Base-by-base conservation (phyloP, 75 land plant genomes). In the Adiantum capillusveneris region DNA sequence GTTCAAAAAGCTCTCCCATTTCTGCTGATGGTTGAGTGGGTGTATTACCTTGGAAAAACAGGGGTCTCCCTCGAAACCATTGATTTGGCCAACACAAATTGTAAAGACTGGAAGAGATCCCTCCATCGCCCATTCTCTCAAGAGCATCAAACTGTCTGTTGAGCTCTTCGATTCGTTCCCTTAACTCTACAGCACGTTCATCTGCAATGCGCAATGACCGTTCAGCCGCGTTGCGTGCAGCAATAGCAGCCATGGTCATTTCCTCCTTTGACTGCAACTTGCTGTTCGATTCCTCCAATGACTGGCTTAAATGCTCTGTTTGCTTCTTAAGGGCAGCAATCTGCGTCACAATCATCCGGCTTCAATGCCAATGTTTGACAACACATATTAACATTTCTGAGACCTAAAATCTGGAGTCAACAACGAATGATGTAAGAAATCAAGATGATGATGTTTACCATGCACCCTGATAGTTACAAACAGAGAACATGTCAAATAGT, bases 241-340 rank as follows among this genome's bases (percentile, higher is more conserved):
- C 90, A 69, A 88, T 85, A 21, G 98, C 95, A 49, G 98, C 98
- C 11, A 71, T 72, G 26, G 95, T 85, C 61, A 92, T 93, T 66
- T 93, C 90, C 63, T 93, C 98, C 77, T 93, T 93, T 54, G 82
- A 93, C 62, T 86, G 82, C 29, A 93, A 63, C 65, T 93, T 89
- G 56, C 69, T 79, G 39, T 81, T 81, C 0, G 84, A 79, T 61
- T 93, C 98, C 48, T 72, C 62, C 59, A 81, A 56, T 16, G 75
- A 65, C 60, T 70, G 65, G 29, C 60, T 83, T 27, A 81, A 74
- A 44, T 86, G 83, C 44, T 77, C 79, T 20, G 85, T 65, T 45
- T 78, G 84, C 55, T 75, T 79, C 25, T 64, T 74, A 18, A 93
- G 65, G 1, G 78, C 51, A 64, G 75, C 31, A 56, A 88, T 56